Base-by-base conservation (phyloP, 2,329 filamentous ascomycete species). In the Calonectria multiphialidica region DNA sequence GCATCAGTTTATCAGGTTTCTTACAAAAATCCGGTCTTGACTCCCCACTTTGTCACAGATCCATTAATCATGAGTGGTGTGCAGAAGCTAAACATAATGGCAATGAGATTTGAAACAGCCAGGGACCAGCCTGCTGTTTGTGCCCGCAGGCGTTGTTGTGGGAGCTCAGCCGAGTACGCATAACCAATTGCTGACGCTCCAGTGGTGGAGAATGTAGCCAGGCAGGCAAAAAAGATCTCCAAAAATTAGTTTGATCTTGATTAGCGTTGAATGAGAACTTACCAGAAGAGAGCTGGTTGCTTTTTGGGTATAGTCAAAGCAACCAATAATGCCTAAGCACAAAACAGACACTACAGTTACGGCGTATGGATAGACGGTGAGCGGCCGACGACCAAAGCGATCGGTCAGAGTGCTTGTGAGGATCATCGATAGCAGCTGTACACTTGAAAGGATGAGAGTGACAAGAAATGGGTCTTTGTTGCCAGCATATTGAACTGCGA, bases 31-130 rank as follows among this genome's bases (percentile, higher is more conserved):
- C 84, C 85, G 0, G 85, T 87, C 72, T 84, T 86, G 2, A 86
- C 83, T 7, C 85, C 84, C 84, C 85, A 87, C n/a, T 82, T 72
- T 0, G 78, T 71, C 1, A 71, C 70, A 0, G 61, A 55, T 8
- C 81, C 83, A 49, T 86, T 85, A 66, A 87, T 86, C 85, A 87
- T 87, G 10, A 85, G 62, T 1, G 85, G 85, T 0, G 84, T 86
- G 67, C 81, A 84, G 76, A 87, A 86, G 65, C 82, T 86, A 66
- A 87, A 86, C 82, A 87, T 84, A 71, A 85, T 85, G 13, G 80
- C 83, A 13, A 86, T 76, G 33, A 82, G 61, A 61, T 86, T 86
- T 1, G 84, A 85, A 5, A 77, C 76, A 0, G 85, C 85, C 0
- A 86, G 59, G 16, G 70, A 66, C 72, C 70, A 74, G 21, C 71